These are phyloP conservation scores for Puccinia novopanici DNA, from an alignment of 1,284 basidiomycete genomes.

Conservation along the genomic window DNA sequence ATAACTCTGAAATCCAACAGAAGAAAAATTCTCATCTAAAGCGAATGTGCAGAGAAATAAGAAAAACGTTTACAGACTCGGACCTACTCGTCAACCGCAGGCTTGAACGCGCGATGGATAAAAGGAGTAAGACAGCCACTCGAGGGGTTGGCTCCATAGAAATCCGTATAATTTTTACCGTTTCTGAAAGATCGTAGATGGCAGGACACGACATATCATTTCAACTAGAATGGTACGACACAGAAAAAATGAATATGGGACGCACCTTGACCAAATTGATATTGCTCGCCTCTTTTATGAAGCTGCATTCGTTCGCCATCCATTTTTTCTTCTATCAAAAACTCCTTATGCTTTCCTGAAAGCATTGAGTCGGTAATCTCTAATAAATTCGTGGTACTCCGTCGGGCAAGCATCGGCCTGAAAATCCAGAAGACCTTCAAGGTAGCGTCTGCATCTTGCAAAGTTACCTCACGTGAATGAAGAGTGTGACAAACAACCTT, in stretches of 20 bases:
- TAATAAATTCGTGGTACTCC: constrained; percentile 70
- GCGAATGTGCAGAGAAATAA: neutral
- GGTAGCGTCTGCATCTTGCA: constrained; percentile 68
- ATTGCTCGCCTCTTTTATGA: constrained; percentile 83
- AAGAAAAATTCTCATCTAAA: constrained; percentile 18
- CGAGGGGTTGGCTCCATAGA: constrained; percentile 73
- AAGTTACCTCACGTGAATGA: constrained; percentile 51
- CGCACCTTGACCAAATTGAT: constrained; percentile 85
- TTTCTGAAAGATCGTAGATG: constrained; percentile 65
- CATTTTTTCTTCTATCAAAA: constrained; percentile 91
- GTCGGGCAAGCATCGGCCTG: constrained; percentile 87
- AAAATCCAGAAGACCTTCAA: constrained; percentile 80
- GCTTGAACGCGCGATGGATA: constrained; percentile 73
- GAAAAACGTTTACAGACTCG: neutral
- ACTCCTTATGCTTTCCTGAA: constrained; percentile 64
- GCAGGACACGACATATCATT: neutral
- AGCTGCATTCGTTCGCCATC: constrained; percentile 93
- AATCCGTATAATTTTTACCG: constrained; percentile 86
- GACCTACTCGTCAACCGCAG: constrained; percentile 74
- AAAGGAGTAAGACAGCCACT: constrained; percentile 81
- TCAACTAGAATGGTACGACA: constrained; percentile 37
- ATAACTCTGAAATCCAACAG: constrained; percentile 68
- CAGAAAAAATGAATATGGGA: neutral
- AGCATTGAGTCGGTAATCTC: constrained; percentile 79
- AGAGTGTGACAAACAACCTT: constrained; percentile 76